Percentiles rank a stretch among this genome's conserved stretches.
These are phyloP conservation scores for Suhomyces taliae DNA, from an alignment of 1,139 yeast species.

Conservation along the genomic window DNA sequence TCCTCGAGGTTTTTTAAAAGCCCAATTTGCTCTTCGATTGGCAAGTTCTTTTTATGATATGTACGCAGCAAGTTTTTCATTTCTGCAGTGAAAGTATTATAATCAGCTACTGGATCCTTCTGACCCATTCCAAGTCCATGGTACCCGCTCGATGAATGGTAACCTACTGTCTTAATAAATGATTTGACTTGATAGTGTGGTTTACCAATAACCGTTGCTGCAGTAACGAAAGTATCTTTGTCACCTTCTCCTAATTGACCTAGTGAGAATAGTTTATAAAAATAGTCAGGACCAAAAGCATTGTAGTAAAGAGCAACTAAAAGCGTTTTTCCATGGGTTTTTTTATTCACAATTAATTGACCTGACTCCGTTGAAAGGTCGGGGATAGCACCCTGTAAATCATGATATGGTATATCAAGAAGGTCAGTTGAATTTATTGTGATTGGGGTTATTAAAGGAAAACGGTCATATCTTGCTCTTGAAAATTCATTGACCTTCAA, in stretches of 20 bases:
- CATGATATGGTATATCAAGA: conserved; percentile 38
- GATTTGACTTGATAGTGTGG: conserved; percentile 53
- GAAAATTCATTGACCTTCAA: conserved; percentile 34
- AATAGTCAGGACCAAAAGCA: conserved; percentile 55
- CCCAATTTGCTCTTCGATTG: conserved; percentile 22
- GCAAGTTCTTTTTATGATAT: conserved; percentile 9
- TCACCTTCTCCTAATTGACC: conserved; percentile 69
- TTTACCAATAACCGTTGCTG: conserved; percentile 47
- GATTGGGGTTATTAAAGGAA: conserved; percentile 11
- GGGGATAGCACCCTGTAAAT: conserved; percentile 55
- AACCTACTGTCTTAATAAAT: conserved; percentile 34
- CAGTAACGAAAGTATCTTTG: conserved; percentile 62
- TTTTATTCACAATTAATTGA: conserved; percentile 54
- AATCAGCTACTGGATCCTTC: conserved; percentile 33
- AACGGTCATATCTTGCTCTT: conserved; percentile 21
- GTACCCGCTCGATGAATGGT: conserved; percentile 23
- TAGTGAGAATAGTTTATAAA: conserved; percentile 55
- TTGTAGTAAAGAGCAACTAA: conserved; percentile 56
- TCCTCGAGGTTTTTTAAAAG: conserved; percentile 19
- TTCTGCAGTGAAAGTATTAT: conserved; percentile 15
- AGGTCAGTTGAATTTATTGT: conserved; percentile 4
- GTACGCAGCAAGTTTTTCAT: conserved; percentile 13
- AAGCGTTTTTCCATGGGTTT: conserved; percentile 51
- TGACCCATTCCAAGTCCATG: conserved; percentile 45
- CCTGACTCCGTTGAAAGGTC: conserved; percentile 65